Evolutionary conservation across 352 stramenopile genomes (phyloP), one percentile per base, ranked within the genome.

Genomic region (Pelagophyceae sp.): DNA sequence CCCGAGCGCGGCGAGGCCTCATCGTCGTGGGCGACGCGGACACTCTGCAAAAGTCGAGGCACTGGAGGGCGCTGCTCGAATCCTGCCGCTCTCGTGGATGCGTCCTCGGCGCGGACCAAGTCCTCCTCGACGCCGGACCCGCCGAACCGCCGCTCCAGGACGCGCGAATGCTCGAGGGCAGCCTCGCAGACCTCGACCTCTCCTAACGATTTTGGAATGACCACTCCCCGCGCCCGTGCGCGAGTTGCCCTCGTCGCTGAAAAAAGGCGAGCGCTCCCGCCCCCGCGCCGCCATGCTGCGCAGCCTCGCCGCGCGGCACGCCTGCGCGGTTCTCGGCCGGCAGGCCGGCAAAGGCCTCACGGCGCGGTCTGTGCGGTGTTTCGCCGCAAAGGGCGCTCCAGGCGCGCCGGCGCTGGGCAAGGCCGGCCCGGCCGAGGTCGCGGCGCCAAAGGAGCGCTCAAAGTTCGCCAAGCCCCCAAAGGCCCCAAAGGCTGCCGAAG

Each of bases 21-120:
- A 83, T 93, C 50, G 88, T 90, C 76, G 81, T 93, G 58, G 88
- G 88, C n/a, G 84, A 88, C 79, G 78, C 75, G 60, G 58, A 20
- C 33, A 81, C 78, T 27, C 71, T 81, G 40, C 70, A 72, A 40
- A 80, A 76, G 23, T 86, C 77, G 61, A 80, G 78, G 33, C 84
- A 87, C 77, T 88, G 84, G 84, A 50, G 50, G 37, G 80, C 84
- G 25, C 81, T 88, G 17, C 32, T 88, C 33, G 45, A 85, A 67
- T 85, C 77, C 31, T 86, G 79, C 69, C 15, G 38, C 29, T 40
- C 80, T 23, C 76, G 82, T 19, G 67, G 72, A 32, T 74, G 25
- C 33, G 35, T 61, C 69, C 23, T 60, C 25, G 69, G 33, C 3
- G 69, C 51, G 25, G 15, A 29, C 6, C 25, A 40, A 29, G 11